Percentiles rank a stretch among this genome's conserved stretches.
phyloP scores from a whole-genome alignment of 176 grass and related monocot species.

The Triticum monococcum region DNA sequence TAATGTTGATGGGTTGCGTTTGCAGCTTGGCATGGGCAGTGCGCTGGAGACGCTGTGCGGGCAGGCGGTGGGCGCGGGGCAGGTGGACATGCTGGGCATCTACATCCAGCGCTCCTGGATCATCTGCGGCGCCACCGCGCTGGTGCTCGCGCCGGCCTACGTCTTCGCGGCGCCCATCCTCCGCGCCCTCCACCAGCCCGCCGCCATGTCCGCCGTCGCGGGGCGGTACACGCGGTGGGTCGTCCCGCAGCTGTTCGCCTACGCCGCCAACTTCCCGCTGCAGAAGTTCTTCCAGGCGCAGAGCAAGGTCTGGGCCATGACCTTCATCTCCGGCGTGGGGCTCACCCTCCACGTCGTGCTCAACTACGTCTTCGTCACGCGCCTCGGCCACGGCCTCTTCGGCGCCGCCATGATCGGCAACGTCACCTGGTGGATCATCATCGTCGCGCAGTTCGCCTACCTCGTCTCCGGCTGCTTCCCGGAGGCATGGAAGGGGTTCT shows the following conservation, averaged over 20 bases:
- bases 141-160: slow-evolving; percentile 35
- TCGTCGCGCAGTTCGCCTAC: slow-evolving; percentile 41
- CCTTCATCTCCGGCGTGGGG: slow-evolving; percentile 44
- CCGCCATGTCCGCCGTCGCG: slow-evolving; percentile 33
- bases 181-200: slow-evolving; percentile 36
- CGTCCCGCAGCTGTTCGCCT: slow-evolving; percentile 55
- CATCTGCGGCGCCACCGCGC: slow-evolving; percentile 43
- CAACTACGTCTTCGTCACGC: slow-evolving; percentile 54
- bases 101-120: slow-evolving; percentile 71
- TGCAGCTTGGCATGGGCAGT: slow-evolving; percentile 71
- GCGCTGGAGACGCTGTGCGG: slow-evolving; percentile 71
- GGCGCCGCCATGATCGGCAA: slow-evolving; percentile 56
- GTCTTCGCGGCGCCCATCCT: slow-evolving; percentile 49
- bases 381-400: slow-evolving; percentile 37
- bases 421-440: slow-evolving; percentile 54
- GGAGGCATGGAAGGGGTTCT: slow-evolving; percentile 56
- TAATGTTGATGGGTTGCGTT: not conserved
- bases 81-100: slow-evolving; percentile 52
- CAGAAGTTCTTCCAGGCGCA: slow-evolving; percentile 76
- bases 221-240: slow-evolving; percentile 46
- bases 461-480: slow-evolving; percentile 50
- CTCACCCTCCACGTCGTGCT: slow-evolving; percentile 51
- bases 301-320: slow-evolving; percentile 70
- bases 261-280: slow-evolving; percentile 71
- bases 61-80: slow-evolving; percentile 55